Evolutionary conservation across 2,329 filamentous ascomycete species (phyloP), one percentile per base, ranked within the genome.

Genomic region (Ploettnerulaceae sp.): DNA sequence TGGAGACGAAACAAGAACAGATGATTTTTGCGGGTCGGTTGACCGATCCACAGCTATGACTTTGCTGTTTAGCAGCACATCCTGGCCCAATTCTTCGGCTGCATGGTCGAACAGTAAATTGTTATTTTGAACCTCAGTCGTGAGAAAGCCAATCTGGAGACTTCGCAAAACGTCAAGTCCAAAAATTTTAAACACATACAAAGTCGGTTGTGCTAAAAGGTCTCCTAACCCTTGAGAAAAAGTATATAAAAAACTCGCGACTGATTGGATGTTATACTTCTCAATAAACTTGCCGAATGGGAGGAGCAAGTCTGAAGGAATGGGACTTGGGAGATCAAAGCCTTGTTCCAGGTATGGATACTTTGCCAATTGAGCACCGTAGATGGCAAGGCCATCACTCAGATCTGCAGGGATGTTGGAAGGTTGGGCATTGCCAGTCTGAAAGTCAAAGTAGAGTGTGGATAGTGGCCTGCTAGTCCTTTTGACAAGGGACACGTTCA

Each of bases 121-220:
- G 21, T 55, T 57, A 20, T 56, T 42, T 1, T 48, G 28, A 22
- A 24, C 15, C 20, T 39, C 28, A 2, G 49, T 49, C n/a, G 36
- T 43, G 11, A 58, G 28, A 29, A 51, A 56, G 1, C 53, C 52
- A 3, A 29, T 35, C 33, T 40, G 32, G n/a, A 55, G 21, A 9
- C 20, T 33, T 6, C 40, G 29, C 5, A 61, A 37, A 12, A 56
- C 40, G 15, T 44, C 45, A 2, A 33, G 11, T 4, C 65, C 65
- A 38, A 69, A 67, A 2, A 60, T 61, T 49, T 73, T 70, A 51
- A 75, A 64, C 11, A 73, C 64, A 52, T 72, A 73, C 5, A 77
- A 45, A 0, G 70, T 70, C n/a, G 68, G 65, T 8, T 64, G 52
- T 3, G 64, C 61, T 4, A 71, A 58, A 28, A 73, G 62, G 49